Base-by-base conservation (phyloP, 2,329 filamentous ascomycete species). In the Fusarium veterinarium region DNA sequence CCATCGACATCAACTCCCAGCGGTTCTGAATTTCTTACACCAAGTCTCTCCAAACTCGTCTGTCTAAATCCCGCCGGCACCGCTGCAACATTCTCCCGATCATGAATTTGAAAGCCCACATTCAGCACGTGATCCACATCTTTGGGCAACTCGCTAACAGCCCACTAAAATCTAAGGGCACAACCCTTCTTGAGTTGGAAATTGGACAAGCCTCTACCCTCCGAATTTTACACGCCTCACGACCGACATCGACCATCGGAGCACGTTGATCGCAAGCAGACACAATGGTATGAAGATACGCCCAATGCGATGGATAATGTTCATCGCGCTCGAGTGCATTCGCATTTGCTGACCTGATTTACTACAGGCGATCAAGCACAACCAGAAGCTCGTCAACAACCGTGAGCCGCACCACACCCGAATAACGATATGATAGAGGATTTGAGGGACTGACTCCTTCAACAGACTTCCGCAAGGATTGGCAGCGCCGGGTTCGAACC, bases 401-500 rank as follows among this genome's bases (percentile, higher is more conserved):
- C 95, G 92, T 94, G 88, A 89, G 92, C 82, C 80, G 73, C 73
- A 77, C 74, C 63, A 48, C 49, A 70, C 69, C 71, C 74, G 69
- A 77, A 53, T 53, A 75, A 60, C 77, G 77, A 79, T 78, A 20
- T 45, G 72, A 77, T 74, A 65, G 66, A 70, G 76, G 64, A 68
- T 48, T 53, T 48, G 62, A 73, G 79, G 79, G 79, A 84, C 86
- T 86, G 80, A 85, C 80, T 72, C 68, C 75, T 72, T 57, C 63
- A 62, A 78, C 83, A 96, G 93, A 98, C 86, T 97, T 97, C 94
- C 95, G 94, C 89, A 98, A 97, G 94, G 95, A 99, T 91, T 99
- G 96, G 96, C 95, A 98, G 88, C 94, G 95, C 89, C 94, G 95
- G 89, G 96, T 99, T 84, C 94, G 95, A 88, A 93, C 94, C 87